A percentile compares a stretch with the other conserved stretches of the same genome.
Evolutionary conservation across 306 rosid species (phyloP).

Genomic region (Sphenostylis stenocarpa): DNA sequence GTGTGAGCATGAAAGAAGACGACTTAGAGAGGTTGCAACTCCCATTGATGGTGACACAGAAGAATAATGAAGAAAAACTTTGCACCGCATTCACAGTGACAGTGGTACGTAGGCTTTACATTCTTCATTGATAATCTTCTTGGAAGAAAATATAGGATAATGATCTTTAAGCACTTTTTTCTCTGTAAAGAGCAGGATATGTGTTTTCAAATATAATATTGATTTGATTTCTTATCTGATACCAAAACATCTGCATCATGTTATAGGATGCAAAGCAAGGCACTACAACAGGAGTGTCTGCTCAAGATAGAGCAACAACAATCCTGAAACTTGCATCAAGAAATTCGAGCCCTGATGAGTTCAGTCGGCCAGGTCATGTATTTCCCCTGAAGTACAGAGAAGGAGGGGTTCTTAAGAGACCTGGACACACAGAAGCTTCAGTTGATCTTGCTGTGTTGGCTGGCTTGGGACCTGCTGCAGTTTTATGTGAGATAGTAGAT

Average conservation of each 20-base stretch:
- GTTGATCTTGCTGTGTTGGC: conserved; percentile 75
- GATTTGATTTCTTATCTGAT: conserved; percentile 1
- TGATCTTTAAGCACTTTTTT: background rate
- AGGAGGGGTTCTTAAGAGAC: conserved; percentile 72
- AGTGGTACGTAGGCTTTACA: conserved; percentile 23
- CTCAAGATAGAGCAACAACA: conserved; percentile 68
- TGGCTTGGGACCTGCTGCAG: conserved; percentile 59
- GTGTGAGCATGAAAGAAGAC: conserved; percentile 47
- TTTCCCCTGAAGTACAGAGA: conserved; percentile 26
- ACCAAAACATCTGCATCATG: conserved; percentile 8
- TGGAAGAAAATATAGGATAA: background rate
- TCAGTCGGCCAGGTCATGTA: conserved; percentile 77
- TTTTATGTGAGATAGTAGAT: conserved; percentile 76
- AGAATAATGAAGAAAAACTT: conserved; percentile 41
- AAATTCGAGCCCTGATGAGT: conserved; percentile 62
- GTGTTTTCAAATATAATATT: background rate
- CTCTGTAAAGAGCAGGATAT: background rate
- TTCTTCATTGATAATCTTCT: background rate
- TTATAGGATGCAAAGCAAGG: conserved; percentile 42
- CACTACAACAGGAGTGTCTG: conserved; percentile 30
- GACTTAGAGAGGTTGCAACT: conserved; percentile 42
- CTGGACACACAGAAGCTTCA: conserved; percentile 80
- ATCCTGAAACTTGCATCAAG: conserved; percentile 66
- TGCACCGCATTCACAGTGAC: conserved; percentile 44
- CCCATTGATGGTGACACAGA: conserved; percentile 40